phyloP scores from a whole-genome alignment of 2,329 filamentous ascomycete genomes.

The Helotiales sp. region DNA sequence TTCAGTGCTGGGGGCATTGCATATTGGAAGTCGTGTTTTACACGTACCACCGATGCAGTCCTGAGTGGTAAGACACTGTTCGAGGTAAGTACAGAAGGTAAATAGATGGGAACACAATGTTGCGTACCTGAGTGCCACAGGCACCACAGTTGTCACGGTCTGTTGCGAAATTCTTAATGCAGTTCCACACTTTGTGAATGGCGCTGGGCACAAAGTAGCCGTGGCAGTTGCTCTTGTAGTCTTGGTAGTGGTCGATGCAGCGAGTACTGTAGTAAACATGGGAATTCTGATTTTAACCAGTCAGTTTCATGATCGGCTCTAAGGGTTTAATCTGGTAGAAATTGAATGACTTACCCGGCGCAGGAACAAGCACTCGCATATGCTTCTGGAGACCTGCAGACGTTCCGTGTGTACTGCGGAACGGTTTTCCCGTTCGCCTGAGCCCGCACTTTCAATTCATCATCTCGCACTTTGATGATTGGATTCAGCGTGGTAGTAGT shows the following conservation, averaged over 20 bases:
- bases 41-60: too few relatives aligned
- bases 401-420: not conserved
- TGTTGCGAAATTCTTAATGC: not conserved
- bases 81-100: not conserved
- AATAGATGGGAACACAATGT: not conserved
- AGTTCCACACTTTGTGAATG: not conserved
- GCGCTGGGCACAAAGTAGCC: not conserved
- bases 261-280: not conserved
- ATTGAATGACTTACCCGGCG: not conserved
- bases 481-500: not conserved
- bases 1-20: too few relatives aligned
- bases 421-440: not conserved
- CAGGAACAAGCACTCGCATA: not conserved
- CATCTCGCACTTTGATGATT: not conserved
- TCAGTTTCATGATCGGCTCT: not conserved
- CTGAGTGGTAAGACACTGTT: too few relatives aligned
- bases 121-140: not conserved
- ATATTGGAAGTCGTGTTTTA: too few relatives aligned
- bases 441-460: not conserved
- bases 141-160: not conserved
- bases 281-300: not conserved
- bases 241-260: not conserved
- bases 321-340: not conserved
- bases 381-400: not conserved
- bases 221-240: not conserved